These are phyloP conservation scores for Saccharomycopsis amapae DNA, from an alignment of 805 yeast genomes.

Conservation along the genomic window DNA sequence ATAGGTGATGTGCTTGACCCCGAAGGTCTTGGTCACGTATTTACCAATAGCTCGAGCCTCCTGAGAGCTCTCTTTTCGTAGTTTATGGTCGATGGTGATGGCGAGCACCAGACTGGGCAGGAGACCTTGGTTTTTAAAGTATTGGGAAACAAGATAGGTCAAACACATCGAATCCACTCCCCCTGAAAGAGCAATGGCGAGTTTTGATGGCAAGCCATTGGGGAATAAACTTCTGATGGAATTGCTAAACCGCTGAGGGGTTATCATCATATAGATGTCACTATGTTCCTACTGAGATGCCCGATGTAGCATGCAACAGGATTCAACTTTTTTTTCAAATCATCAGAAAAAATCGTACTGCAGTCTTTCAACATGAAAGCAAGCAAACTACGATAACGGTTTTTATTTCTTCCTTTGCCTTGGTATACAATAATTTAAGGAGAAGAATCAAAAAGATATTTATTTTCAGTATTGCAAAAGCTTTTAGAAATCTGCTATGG, in stretches of 20 bases:
- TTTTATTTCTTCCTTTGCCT: too few species aligned
- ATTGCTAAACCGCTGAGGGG: neutral
- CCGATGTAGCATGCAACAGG: too few species aligned
- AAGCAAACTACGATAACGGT: too few species aligned
- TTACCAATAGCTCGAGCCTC: constrained; percentile 32
- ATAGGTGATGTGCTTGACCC: constrained; percentile 20
- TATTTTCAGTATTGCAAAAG: too few species aligned
- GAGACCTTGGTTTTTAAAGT: constrained; percentile 23
- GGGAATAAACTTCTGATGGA: neutral
- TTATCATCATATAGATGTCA: neutral
- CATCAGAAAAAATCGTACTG: too few species aligned
- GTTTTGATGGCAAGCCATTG: neutral
- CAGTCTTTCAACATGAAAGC: too few species aligned
- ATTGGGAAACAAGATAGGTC: constrained; percentile 29
- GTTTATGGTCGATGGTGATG: constrained; percentile 37
- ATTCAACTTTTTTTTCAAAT: too few species aligned
- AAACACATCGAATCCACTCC: constrained; percentile 44
- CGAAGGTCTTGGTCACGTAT: constrained; percentile 4
- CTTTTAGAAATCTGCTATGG: too few species aligned
- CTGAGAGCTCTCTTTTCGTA: constrained; percentile 28
- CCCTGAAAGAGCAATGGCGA: constrained; percentile 38
- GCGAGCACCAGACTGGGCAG: constrained; percentile 30
- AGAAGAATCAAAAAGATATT: too few species aligned
- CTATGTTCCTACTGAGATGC: too few species aligned
- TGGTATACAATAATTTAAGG: too few species aligned